Base-by-base conservation (phyloP, 2,329 filamentous ascomycete species). In the Alternaria panax region DNA sequence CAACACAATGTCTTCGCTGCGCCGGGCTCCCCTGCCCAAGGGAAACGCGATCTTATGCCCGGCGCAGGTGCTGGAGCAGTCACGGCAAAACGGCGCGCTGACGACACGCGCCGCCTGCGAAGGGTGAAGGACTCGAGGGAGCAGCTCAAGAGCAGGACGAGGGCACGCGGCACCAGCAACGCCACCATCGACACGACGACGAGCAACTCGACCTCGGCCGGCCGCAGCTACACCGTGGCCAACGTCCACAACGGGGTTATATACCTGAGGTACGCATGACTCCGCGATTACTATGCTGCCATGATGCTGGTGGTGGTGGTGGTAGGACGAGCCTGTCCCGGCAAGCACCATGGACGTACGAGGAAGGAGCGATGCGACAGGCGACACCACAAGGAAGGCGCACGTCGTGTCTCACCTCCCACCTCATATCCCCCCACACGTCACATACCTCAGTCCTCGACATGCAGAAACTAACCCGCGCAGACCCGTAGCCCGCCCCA, bases 161-260 rank as follows among this genome's bases (percentile, higher is more conserved):
- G 72, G 38, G 68, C 73, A 20, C 72, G 73, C 60, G 73, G 67
- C 36, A 59, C 64, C 27, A 76, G 72, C 68, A 77, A 61, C 68
- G 71, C 64, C 61, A 77, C 72, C 60, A 68, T 74, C 57, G 71
- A 75, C 55, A 70, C 70, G 16, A 54, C 66, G 28, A 65, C 68
- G 40, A 69, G 63, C 58, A 70, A 42, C 59, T 65, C 72, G 54
- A 73, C 71, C 36, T 63, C 66, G 7, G 66, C 68, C 40, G 75
- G 77, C 24, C 73, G 78, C 57, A 77, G 80, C 57, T 83, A 82
- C 68, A 82, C 81, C 3, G 81, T 83, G 27, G 79, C 77, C 28
- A 83, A 83, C 67, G 78, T 83, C 50, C 78, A 81, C 67, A 78
- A 80, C 72, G 81, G 81, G 60, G 78, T 79, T 53, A 78, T 83